A percentile compares a stretch with the other conserved stretches of the same genome.
Evolutionary conservation across 805 yeast species (phyloP).

Genomic region (Saturnispora dispora): DNA sequence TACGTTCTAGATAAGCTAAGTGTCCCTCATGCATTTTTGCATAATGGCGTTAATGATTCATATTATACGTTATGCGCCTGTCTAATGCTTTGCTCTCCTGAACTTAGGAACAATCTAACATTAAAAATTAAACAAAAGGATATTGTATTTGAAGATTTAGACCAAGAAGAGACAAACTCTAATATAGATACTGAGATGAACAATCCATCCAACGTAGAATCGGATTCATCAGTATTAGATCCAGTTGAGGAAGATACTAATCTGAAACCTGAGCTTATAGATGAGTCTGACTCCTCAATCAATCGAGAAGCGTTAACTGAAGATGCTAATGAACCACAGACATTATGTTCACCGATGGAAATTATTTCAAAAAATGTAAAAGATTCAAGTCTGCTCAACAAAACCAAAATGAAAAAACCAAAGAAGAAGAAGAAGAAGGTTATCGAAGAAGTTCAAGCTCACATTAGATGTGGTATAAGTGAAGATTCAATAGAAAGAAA

Average conservation of each 20-base stretch:
- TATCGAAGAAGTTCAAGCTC: background rate
- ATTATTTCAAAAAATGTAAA: background rate
- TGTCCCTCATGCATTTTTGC: slow-evolving; percentile 24
- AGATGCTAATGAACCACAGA: background rate
- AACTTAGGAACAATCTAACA: slow-evolving; percentile 18
- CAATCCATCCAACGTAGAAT: background rate
- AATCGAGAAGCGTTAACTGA: background rate
- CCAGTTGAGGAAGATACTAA: background rate
- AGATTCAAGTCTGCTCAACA: background rate
- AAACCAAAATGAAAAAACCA: background rate
- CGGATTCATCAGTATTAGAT: background rate
- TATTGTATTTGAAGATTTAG: background rate
- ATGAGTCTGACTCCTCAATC: slow-evolving; percentile 2
- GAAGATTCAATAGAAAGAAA: slow-evolving; percentile 12
- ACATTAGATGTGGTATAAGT: slow-evolving; percentile 15
- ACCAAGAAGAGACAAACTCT: background rate
- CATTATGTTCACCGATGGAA: background rate
- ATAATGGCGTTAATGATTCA: slow-evolving; percentile 28
- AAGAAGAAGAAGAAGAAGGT: slow-evolving; percentile 3
- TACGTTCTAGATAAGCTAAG: slow-evolving; percentile 22
- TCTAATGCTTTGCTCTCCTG: slow-evolving; percentile 22
- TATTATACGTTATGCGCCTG: slow-evolving; percentile 24
- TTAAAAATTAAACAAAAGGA: background rate
- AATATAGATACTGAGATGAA: background rate
- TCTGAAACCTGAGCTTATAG: background rate